Evolutionary conservation across 2,329 filamentous ascomycete species (phyloP), one percentile per base, ranked within the genome.

Genomic region (Ophiostoma fasciatum): DNA sequence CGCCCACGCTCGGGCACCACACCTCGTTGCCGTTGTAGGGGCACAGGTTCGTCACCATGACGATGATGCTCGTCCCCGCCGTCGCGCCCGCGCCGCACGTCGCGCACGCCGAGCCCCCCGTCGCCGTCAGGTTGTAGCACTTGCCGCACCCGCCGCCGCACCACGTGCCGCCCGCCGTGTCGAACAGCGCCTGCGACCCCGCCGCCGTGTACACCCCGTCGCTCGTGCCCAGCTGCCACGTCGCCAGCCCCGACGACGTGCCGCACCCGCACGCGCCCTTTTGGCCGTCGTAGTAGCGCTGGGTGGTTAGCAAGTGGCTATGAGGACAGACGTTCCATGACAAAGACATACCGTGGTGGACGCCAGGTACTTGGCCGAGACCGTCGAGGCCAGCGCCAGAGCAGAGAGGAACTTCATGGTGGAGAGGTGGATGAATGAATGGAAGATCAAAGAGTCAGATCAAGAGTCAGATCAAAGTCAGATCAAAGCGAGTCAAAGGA

Each of bases 31-130:
- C 51, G 28, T 45, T 46, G 39, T 54, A 46, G 1, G 55, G 55
- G 38, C 55, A 58, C 7, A 57, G 45, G 36, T 58, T 57, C 15
- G 52, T 55, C 8, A 56, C 48, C 50, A 52, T 51, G 29, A 53
- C 49, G 22, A 45, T 48, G 33, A 53, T 51, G 36, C 40, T 46
- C 31, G 45, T 28, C 11, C 51, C 50, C 7, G 36, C 12, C 12
- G 21, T 43, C 14, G 45, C 48, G 20, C 48, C 48, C 2, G 40
- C 36, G 14, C 50, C 49, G 32, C 47, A 48, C 11, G 34, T 31
- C 27, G 29, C 38, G 42, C 46, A 49, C 5, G 49, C 44, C 21
- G 46, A 27, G 5, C 32, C 27, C 15, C 50, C 49, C 1, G 50
- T 53, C 5, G 51, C 49, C 2, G 48, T 53, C 20, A 52, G 41